Conservation (phyloP, 768 basidiomycete species). For the Pisolithus marmoratus region DNA sequence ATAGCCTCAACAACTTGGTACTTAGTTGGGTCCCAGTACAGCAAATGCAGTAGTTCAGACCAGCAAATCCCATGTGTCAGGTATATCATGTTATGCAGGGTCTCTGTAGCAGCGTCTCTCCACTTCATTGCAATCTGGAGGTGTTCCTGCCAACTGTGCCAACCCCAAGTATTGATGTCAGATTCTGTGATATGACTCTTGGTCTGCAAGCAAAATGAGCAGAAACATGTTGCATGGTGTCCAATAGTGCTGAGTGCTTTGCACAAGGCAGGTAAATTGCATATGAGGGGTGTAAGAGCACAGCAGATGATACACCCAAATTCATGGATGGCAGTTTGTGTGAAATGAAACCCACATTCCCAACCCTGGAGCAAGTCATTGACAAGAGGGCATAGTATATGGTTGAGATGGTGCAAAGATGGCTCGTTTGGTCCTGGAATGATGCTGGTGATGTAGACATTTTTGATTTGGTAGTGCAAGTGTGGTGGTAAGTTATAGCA, state of each 20-base stretch:
- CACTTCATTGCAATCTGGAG: constrained; percentile 10
- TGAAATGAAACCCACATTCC: constrained; percentile 24
- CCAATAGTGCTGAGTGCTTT: constrained; percentile 19
- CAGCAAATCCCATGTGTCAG: constrained; percentile 23
- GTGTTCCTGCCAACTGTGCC: constrained; percentile 11
- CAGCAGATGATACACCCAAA: constrained; percentile 23
- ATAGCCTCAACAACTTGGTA: too few relatives aligned
- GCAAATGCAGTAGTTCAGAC: constrained; percentile 23
- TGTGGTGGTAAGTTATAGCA: constrained; percentile 26
- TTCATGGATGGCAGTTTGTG: constrained; percentile 14
- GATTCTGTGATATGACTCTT: constrained; percentile 14
- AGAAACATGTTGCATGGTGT: constrained; percentile 13
- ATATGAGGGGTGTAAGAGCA: constrained; percentile 24
- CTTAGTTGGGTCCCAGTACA: too few relatives aligned
- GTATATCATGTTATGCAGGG: constrained; percentile 2
- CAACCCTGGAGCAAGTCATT: constrained; percentile 32
- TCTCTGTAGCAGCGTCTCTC: constrained; percentile 12
- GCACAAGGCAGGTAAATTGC: constrained; percentile 16
- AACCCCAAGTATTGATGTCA: constrained; percentile 13
- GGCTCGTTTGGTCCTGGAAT: constrained; percentile 21
- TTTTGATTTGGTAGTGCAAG: constrained; percentile 26
- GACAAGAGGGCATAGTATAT: constrained; percentile 32
- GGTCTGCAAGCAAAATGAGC: constrained; percentile 18
- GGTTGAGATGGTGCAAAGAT: constrained; percentile 27
- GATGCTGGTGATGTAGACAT: constrained; percentile 29